Percentiles rank a stretch among this genome's conserved stretches.
Conservation (phyloP, 768 basidiomycete genomes). For the Macrolepiota fuliginosa region DNA sequence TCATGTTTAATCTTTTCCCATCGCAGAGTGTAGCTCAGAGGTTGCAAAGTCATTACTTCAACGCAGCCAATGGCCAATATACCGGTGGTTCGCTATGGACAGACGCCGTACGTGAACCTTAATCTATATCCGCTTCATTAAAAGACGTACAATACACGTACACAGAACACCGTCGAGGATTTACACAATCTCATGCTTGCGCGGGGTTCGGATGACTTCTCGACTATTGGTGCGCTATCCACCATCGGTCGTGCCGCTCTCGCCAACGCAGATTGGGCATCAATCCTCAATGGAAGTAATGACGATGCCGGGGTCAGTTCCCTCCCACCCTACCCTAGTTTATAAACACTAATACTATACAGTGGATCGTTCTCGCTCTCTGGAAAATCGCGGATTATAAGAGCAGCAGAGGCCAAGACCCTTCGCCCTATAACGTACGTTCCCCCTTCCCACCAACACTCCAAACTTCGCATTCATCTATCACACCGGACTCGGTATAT, state of each 20-base stretch:
- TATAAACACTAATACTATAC: background rate
- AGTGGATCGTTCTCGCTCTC: constrained; percentile 57
- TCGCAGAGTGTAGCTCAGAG: constrained; percentile 25
- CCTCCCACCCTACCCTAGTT: background rate
- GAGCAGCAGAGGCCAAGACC: constrained; percentile 32
- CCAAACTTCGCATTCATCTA: background rate
- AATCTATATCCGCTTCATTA: background rate
- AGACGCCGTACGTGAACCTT: constrained; percentile 39
- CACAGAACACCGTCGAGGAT: constrained; percentile 54
- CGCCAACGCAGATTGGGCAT: constrained; percentile 39
- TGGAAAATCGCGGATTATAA: constrained; percentile 62
- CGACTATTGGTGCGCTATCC: constrained; percentile 39
- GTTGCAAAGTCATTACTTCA: constrained; percentile 41
- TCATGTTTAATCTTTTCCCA: constrained; percentile 14
- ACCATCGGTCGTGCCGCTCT: constrained; percentile 43
- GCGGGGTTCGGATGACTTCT: constrained; percentile 38
- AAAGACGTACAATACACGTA: background rate
- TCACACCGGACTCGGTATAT: background rate
- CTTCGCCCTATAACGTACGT: constrained; percentile 27
- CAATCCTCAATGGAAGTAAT: constrained; percentile 44
- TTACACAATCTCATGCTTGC: constrained; percentile 58
- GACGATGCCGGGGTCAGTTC: constrained; percentile 49
- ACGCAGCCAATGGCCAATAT: constrained; percentile 36
- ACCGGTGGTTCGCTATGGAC: constrained; percentile 55
- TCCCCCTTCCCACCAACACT: background rate